Conservation (phyloP, 176 grass and related monocot species). For the Tuctoria greenei region DNA sequence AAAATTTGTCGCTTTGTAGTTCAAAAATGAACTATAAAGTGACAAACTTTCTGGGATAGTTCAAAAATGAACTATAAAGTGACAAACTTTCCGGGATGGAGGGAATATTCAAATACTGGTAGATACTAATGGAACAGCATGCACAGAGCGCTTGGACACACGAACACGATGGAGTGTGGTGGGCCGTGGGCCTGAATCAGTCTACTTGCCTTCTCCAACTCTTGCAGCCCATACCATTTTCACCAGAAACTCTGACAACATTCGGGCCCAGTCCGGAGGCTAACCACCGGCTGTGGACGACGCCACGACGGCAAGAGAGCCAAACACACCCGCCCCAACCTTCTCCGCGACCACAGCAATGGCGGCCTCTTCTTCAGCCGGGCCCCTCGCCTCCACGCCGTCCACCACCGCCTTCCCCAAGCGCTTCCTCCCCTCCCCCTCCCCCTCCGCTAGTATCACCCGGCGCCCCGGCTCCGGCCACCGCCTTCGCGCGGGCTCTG, state of each 20-base stretch:
- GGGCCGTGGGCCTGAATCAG: no score
- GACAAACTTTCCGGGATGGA: no score
- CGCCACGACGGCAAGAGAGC: conserved; percentile 3
- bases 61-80: no score
- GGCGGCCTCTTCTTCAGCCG: conserved; percentile 28
- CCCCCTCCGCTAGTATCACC: not conserved
- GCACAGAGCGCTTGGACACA: no score
- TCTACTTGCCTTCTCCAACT: no score
- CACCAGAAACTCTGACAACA: not conserved
- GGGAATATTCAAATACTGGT: no score
- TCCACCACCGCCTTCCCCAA: not conserved
- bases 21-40: no score
- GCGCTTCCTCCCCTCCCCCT: conserved; percentile 9
- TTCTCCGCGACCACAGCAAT: conserved; percentile 38
- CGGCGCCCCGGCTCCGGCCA: not conserved
- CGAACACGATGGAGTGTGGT: no score
- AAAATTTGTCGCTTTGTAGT: no score
- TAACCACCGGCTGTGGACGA: not conserved
- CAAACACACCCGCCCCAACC: not conserved
- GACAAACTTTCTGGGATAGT: no score
- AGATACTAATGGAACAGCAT: no score
- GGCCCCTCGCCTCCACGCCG: conserved; percentile 19
- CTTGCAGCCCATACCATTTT: not conserved
- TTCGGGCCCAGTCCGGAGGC: not conserved
- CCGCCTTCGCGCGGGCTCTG: conserved; percentile 44